Base-by-base conservation (phyloP, 2,329 filamentous ascomycete genomes). In the Emmonsiellopsis sp. region DNA sequence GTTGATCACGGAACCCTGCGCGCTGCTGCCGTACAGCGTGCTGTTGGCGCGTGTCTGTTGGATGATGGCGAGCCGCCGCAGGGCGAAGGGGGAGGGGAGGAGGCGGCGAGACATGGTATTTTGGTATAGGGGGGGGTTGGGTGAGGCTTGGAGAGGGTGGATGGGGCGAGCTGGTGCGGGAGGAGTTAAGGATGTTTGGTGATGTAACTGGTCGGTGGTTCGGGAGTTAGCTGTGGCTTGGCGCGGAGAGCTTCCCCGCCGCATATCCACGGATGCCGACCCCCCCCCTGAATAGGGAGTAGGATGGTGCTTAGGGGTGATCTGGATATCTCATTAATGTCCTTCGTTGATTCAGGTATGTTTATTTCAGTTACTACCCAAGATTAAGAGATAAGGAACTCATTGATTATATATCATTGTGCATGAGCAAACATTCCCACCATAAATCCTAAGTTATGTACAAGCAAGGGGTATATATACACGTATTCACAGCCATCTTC, bases 1-100 rank as follows among this genome's bases (percentile, higher is more conserved):
- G 65, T 85, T 84, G 70, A 95, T 71, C 50, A 72, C 63, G 7
- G 65, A 63, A 43, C 68, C 63, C 44, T 66, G 62, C 43, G 63
- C 54, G 54, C 54, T 64, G 51, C 66, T 69, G 59, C 68, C 68
- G 36, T 31, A 17, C 55, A 64, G 64, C 49, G 65, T 63, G 46
- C 67, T 63, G 53, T 67, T 62, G 57, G 61, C 61, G 52, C 61
- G 62, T 47, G 57, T 37, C 32, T 27, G 21, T 27, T 58, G 68
- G 27, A 55, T 52, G 43, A 63, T 21, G 37, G 49, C 52, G n/a
- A 64, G 56, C 40, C 55, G 55, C 13, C 56, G 56, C 52, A 68
- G 56, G 50, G 60, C 62, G 46, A 39, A 64, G 58, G 48, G 50
- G 49, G 53, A 39, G 51, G 57, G 42, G 48, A 53, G 32, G 31